Conservation (phyloP, 352 stramenopile species). For the Globisporangium polare region DNA sequence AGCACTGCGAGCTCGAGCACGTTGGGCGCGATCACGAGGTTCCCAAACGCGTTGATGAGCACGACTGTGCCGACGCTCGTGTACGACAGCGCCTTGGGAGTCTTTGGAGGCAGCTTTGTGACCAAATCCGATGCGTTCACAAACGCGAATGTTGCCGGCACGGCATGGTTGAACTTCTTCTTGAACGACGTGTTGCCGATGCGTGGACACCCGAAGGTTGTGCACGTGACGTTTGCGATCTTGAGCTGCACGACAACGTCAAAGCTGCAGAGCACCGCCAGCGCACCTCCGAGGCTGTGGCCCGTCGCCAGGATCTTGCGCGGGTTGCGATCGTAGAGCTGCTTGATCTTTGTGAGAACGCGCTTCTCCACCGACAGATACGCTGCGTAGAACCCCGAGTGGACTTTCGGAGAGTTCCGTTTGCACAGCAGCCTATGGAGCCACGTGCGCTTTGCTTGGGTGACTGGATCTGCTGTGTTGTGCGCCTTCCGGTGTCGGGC, state of each 20-base stretch:
- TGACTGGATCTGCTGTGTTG: background rate
- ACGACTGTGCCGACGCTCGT: slow-evolving; percentile 31
- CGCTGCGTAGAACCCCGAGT: slow-evolving; percentile 38
- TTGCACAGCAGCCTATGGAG: slow-evolving; percentile 28
- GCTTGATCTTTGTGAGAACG: slow-evolving; percentile 22
- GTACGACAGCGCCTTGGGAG: slow-evolving; percentile 35
- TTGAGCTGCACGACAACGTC: slow-evolving; percentile 27
- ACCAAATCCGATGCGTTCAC: slow-evolving; percentile 37
- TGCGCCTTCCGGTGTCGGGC: background rate
- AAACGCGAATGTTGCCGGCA: slow-evolving; percentile 38
- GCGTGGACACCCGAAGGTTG: slow-evolving; percentile 39
- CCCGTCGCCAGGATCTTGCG: slow-evolving; percentile 31
- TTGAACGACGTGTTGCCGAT: slow-evolving; percentile 38
- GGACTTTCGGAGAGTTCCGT: slow-evolving; percentile 31
- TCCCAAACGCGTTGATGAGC: slow-evolving; percentile 37
- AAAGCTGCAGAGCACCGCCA: slow-evolving; percentile 39
- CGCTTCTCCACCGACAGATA: slow-evolving; percentile 29
- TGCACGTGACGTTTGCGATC: slow-evolving; percentile 30
- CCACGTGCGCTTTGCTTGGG: slow-evolving; percentile 15
- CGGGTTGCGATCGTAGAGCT: slow-evolving; percentile 18
- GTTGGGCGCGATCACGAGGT: slow-evolving; percentile 42
- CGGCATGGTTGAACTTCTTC: slow-evolving; percentile 25
- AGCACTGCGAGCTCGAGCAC: slow-evolving; percentile 33
- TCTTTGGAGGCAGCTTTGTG: slow-evolving; percentile 40
- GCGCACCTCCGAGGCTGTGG: slow-evolving; percentile 38